Evolutionary conservation across 148 eudicot genomes (phyloP), one percentile per base, ranked within the genome.

Genomic region (Selenicereus undatus): DNA sequence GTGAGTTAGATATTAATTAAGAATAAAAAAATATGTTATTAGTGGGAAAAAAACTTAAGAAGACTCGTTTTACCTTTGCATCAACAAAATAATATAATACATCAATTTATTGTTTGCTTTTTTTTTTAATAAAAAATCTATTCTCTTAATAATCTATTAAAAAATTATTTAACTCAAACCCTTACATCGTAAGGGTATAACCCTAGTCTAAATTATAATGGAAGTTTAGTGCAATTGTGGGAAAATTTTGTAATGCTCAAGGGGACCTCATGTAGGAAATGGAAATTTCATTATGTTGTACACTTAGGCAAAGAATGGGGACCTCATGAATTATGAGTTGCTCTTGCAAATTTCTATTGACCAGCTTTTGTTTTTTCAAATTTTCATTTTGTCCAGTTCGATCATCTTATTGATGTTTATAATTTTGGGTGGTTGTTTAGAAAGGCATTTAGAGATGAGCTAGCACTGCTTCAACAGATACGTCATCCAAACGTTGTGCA

Each of bases 401-500:
- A 29, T 75, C 11, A 56, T 71, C 39, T 65, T 74, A 48, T 50
- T 66, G 7, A 11, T 62, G 21, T 3, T 65, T 76, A 75, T 6
- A 3, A 18, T 52, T 22, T 22, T 54, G 27, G 13, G 8, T 11
- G 75, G 21, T 73, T 22, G 27, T 82, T 70, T 81, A 93, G 98
- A 85, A 91, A 70, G 51, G 94, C 98, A 78, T 95, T 95, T 77
- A 84, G 90, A 74, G 94, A 93, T 32, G 98, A 93, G 88, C 89
- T 93, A 80, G 89, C 87, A 2, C 78, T 95, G 83, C 91, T 93
- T 80, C 97, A 95, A 85, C 91, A 84, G 84, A 86, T 95, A 79
- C 90, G 97, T 13, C 98, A 95, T 88, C 98, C 98, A 77, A 95
- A 95, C 77, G 98, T 93, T 39, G 97, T 95, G 45, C 98, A 95